Evolutionary conservation across 2,329 filamentous ascomycete species (phyloP).

Genomic region (Botryotinia narcissicola): DNA sequence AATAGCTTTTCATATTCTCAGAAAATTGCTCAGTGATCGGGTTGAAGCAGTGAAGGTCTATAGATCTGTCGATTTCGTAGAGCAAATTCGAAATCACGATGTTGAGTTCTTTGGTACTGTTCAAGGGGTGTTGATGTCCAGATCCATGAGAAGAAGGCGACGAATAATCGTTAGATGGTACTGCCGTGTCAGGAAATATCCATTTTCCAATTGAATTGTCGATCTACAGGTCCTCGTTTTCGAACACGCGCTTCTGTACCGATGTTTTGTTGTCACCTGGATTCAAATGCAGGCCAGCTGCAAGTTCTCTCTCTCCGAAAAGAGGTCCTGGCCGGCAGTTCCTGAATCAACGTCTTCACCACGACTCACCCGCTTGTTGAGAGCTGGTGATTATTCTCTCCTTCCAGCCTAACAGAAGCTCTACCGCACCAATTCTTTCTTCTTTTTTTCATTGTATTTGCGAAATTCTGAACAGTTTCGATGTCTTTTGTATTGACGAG

Average conservation of each 20-base stretch:
- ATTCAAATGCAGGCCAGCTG: not conserved
- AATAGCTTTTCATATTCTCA: conserved; percentile 14
- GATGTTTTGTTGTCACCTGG: not conserved
- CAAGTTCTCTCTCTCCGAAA: not conserved
- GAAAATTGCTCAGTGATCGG: not conserved
- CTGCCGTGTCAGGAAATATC: conserved; percentile 13
- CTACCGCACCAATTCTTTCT: not conserved
- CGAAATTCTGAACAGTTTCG: not conserved
- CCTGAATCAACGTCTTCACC: not conserved
- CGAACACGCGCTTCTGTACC: not conserved
- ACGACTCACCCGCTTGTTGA: not conserved
- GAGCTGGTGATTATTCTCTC: not conserved
- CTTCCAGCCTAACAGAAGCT: not conserved
- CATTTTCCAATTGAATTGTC: conserved; percentile 5
- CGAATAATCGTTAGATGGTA: not conserved
- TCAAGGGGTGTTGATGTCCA: not conserved
- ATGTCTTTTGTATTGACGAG: conserved; percentile 11
- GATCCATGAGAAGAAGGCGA: conserved; percentile 11
- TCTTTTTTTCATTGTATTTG: not conserved
- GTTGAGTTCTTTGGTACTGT: conserved; percentile 8
- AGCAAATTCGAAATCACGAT: not conserved
- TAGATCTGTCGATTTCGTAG: not conserved
- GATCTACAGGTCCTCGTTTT: conserved; percentile 9
- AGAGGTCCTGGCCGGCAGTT: conserved; percentile 12
- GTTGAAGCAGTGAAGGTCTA: not conserved